These are phyloP conservation scores for Cicer yamashitae DNA, from an alignment of 306 rosid genomes.

Conservation along the genomic window DNA sequence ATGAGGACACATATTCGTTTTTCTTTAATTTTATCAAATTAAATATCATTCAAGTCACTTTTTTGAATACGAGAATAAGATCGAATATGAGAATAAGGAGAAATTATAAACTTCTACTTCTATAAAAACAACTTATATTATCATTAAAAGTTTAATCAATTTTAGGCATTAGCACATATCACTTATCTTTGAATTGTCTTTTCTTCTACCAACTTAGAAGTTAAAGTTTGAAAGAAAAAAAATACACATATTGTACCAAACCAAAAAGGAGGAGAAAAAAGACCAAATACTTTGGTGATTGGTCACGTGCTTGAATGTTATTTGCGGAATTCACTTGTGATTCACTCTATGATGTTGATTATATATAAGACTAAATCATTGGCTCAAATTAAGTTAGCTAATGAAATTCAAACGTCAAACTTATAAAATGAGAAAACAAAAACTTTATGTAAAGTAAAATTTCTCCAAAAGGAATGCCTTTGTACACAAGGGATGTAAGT, in stretches of 20 bases:
- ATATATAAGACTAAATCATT: slow-evolving; percentile 28
- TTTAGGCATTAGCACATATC: no score
- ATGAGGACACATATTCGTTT: no score
- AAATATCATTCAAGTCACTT: no score
- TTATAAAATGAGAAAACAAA: slow-evolving; percentile 32
- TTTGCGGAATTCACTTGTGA: slow-evolving; percentile 48
- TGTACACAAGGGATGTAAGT: slow-evolving; percentile 51
- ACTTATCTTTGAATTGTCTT: no score
- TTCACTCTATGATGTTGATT: slow-evolving; percentile 42
- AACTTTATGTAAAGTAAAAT: slow-evolving; percentile 19
- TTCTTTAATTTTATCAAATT: no score
- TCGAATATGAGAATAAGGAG: no score
- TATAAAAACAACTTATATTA: no score
- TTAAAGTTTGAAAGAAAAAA: no score
- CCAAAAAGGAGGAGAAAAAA: background rate
- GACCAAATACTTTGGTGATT: background rate
- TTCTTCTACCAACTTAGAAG: no score
- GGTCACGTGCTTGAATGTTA: slow-evolving; percentile 35
- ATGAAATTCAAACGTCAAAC: slow-evolving; percentile 14
- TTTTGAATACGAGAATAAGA: no score
- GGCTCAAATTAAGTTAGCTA: slow-evolving; percentile 37
- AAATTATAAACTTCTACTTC: no score
- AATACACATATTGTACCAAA: background rate
- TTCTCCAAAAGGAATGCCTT: slow-evolving; percentile 45
- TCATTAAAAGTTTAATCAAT: no score